phyloP scores from a whole-genome alignment of 257 asterid genomes.

The Plantago elongata region DNA sequence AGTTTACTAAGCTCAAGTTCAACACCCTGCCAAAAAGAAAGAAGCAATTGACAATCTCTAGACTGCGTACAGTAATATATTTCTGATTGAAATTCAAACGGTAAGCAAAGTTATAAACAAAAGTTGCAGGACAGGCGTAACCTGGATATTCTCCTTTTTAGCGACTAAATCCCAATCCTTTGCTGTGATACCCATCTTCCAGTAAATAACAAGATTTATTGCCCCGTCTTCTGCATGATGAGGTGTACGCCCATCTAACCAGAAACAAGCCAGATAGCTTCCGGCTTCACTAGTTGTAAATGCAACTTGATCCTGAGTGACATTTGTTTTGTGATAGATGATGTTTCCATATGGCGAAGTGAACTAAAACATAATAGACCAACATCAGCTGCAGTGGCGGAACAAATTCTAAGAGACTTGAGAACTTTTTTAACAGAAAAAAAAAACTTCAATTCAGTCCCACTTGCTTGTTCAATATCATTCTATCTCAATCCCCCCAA shows the following conservation, averaged over 20 bases:
- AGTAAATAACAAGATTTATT: constrained; percentile 40
- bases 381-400: neutral
- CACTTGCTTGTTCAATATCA: too few species aligned
- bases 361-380: constrained; percentile 30
- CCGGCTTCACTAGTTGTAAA: constrained; percentile 52
- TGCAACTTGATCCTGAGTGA: constrained; percentile 43
- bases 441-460: too few species aligned
- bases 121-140: constrained; percentile 8
- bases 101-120: too few species aligned
- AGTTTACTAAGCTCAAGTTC: constrained; percentile 89
- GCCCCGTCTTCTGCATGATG: constrained; percentile 19
- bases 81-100: too few species aligned
- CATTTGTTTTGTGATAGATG: constrained; percentile 38
- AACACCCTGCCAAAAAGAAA: constrained; percentile 45
- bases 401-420: too few species aligned
- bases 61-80: neutral
- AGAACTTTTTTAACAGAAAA: too few species aligned
- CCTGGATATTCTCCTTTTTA: constrained; percentile 52
- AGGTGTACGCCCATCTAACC: constrained; percentile 26
- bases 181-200: constrained; percentile 51
- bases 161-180: constrained; percentile 63
- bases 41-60: constrained; percentile 10
- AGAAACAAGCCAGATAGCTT: constrained; percentile 47
- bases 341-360: constrained; percentile 48
- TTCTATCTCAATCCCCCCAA: too few species aligned